Evolutionary conservation across 306 rosid species (phyloP), one percentile per base, ranked within the genome.

Genomic region (Cucumis melo): DNA sequence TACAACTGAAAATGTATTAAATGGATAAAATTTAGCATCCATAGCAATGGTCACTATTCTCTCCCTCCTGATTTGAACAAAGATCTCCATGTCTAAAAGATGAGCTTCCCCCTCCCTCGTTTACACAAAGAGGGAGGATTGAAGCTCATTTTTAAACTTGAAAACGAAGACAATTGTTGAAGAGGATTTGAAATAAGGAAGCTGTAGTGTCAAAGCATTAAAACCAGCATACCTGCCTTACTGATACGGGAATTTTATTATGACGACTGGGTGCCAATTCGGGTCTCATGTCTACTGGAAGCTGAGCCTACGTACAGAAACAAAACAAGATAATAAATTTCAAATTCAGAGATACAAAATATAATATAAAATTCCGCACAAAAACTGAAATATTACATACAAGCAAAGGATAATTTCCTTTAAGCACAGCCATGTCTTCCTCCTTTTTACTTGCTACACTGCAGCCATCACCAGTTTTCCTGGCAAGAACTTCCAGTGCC

Each of bases 401-500:
- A 79, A 94, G 92, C 80, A 92, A 85, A 60, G 99, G 98, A 87
- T 85, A 89, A 79, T 89, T 89, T 79, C 91, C 92, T 85, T 90
- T 90, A 66, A 94, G 87, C 57, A 50, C 79, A 44, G 91, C 78
- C 77, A 77, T 73, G 60, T 85, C 91, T 86, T 85, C 92, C 79
- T 85, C 86, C 68, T 74, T 88, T 73, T 83, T 89, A 56, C 80
- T 87, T 76, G 87, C 58, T 23, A 83, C 56, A 17, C 57, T 77
- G 80, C 91, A 81, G 48, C 85, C 77, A 78, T 80, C 89, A 79
- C 88, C 89, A 64, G 91, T 81, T 86, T 87, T 92, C 83, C 96
- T 81, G 9, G 98, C 95, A 83, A 94, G 99, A 83, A 94, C 82
- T 84, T 94, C 91, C 83, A 92, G 36, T 24, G 99, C 98, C 99